A percentile compares a stretch with the other conserved stretches of the same genome.
phyloP scores from a whole-genome alignment of 2,329 filamentous ascomycete genomes.

The Colletotrichum navitas region DNA sequence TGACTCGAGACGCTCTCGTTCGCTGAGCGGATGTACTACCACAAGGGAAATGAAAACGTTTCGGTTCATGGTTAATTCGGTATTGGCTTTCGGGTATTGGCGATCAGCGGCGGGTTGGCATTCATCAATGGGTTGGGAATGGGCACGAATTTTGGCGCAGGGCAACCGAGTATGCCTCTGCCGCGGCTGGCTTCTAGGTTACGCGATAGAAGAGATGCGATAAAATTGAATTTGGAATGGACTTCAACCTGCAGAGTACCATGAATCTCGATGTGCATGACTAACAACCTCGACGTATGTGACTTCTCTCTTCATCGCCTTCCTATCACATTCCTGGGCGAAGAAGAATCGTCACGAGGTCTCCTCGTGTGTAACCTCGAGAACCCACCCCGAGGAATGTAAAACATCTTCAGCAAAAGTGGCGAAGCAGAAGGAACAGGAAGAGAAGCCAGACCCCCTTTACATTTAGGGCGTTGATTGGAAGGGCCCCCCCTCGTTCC shows the following conservation, averaged over 20 bases:
- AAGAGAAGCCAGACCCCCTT: background rate
- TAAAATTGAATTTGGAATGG: slow-evolving; percentile 35
- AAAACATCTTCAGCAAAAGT: slow-evolving; percentile 32
- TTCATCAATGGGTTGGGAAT: slow-evolving; percentile 11
- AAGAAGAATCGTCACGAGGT: slow-evolving; percentile 2
- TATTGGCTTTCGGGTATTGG: slow-evolving; percentile 13
- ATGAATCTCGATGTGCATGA: slow-evolving; percentile 17
- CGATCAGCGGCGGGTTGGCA: slow-evolving; percentile 20
- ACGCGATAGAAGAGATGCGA: slow-evolving; percentile 31
- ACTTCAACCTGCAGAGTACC: background rate
- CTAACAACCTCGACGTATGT: background rate
- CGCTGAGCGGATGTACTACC: slow-evolving; percentile 35
- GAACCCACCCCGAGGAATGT: slow-evolving; percentile 20
- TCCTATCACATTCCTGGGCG: slow-evolving; percentile 13
- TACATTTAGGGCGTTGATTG: background rate
- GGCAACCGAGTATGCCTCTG: slow-evolving; percentile 17
- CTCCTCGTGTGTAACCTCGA: slow-evolving; percentile 8
- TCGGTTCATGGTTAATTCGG: slow-evolving; percentile 16
- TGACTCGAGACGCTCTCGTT: slow-evolving; percentile 25
- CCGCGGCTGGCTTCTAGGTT: slow-evolving; percentile 1
- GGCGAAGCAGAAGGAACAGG: slow-evolving; percentile 6
- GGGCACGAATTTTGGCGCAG: slow-evolving; percentile 1
- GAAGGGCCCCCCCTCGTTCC: slow-evolving; percentile 18
- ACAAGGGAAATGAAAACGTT: slow-evolving; percentile 13
- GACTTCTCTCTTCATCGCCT: background rate